Conservation (phyloP, 352 stramenopile species). For the Globisporangium parvum region DNA sequence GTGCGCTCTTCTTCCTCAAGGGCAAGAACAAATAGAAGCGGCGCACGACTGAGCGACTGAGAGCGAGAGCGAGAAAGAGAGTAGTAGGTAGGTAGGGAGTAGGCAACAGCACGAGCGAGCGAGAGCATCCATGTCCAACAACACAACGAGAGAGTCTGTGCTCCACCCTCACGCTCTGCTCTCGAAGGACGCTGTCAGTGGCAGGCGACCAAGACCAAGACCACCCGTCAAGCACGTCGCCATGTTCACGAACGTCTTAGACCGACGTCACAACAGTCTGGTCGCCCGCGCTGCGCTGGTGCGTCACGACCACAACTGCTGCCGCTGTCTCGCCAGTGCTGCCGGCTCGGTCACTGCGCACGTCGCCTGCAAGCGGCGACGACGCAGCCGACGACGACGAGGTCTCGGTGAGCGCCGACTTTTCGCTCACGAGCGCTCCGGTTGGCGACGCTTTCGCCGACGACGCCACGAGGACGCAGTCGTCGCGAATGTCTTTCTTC, state of each 20-base stretch:
- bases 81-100: neutral
- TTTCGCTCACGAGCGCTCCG: slow-evolving; percentile 12
- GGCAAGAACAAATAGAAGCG: slow-evolving; percentile 41
- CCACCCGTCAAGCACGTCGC: neutral
- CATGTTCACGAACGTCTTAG: neutral
- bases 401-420: slow-evolving; percentile 13
- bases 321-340: too few species aligned
- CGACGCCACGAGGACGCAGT: slow-evolving; percentile 40
- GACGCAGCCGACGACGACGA: slow-evolving; percentile 5
- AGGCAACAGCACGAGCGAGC: neutral
- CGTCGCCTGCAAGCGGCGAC: neutral
- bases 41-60: neutral
- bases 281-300: too few species aligned
- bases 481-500: slow-evolving; percentile 73
- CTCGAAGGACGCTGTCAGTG: too few species aligned
- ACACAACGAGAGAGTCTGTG: neutral
- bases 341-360: neutral
- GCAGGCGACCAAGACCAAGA: too few species aligned
- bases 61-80: neutral
- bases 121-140: neutral
- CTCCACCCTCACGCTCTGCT: too few species aligned
- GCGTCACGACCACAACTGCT: neutral
- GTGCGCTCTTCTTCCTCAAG: slow-evolving; percentile 51
- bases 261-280: too few species aligned
- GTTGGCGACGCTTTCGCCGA: slow-evolving; percentile 17